A percentile compares a stretch with the other conserved stretches of the same genome.
phyloP scores from a whole-genome alignment of 1,284 basidiomycete genomes.

The Puccinia coronata region DNA sequence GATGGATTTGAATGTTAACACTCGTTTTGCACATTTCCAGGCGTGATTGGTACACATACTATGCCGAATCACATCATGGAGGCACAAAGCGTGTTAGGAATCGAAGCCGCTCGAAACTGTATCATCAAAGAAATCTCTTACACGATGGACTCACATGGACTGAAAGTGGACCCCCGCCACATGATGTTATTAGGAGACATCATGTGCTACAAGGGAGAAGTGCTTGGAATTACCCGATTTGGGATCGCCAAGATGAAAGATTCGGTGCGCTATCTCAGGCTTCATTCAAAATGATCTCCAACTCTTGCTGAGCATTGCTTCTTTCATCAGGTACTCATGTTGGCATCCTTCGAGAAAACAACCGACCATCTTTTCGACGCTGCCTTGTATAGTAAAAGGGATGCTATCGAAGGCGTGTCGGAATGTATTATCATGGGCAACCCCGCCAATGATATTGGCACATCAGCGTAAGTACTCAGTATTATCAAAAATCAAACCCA shows the following conservation, averaged over 20 bases:
- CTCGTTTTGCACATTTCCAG: slow-evolving; percentile 60
- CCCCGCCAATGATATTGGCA: slow-evolving; percentile 91
- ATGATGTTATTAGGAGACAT: slow-evolving; percentile 98
- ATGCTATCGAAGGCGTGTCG: slow-evolving; percentile 91
- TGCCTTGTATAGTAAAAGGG: slow-evolving; percentile 91
- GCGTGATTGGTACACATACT: slow-evolving; percentile 87
- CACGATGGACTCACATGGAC: slow-evolving; percentile 88
- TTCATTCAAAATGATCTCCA: not conserved
- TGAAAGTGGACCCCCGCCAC: slow-evolving; percentile 98
- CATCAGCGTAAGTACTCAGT: slow-evolving; percentile 72
- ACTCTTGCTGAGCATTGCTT: not conserved
- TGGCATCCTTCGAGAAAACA: slow-evolving; percentile 99
- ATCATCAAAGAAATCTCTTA: slow-evolving; percentile 77
- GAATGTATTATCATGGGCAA: slow-evolving; percentile 99
- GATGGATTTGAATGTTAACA: not conserved
- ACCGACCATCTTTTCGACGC: slow-evolving; percentile 99
- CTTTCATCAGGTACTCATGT: slow-evolving; percentile 68
- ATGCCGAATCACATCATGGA: slow-evolving; percentile 98
- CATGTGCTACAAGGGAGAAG: slow-evolving; percentile 99
- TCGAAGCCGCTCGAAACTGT: slow-evolving; percentile 90
- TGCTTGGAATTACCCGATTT: slow-evolving; percentile 96
- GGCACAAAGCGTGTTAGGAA: slow-evolving; percentile 88
- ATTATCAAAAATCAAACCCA: no score
- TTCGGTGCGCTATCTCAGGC: slow-evolving; percentile 66
- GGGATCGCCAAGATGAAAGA: slow-evolving; percentile 99